Evolutionary conservation across 306 rosid genomes (phyloP).

Genomic region (Glycine soja): DNA sequence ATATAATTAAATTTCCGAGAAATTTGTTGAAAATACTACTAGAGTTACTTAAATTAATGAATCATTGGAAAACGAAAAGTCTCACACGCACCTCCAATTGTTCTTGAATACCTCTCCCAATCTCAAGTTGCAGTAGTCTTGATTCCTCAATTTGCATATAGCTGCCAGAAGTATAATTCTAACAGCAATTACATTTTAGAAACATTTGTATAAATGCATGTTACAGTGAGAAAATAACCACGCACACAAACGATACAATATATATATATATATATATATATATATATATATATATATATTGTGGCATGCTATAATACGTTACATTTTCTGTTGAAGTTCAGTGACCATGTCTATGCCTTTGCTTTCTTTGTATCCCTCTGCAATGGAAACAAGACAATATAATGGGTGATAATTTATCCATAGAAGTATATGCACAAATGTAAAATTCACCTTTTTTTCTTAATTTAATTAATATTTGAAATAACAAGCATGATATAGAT

Average conservation of each 20-base stretch:
- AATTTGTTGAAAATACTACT: too few species aligned
- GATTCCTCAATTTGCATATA: constrained; percentile 25
- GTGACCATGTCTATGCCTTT: background rate
- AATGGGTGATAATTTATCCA: too few species aligned
- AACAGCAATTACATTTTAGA: too few species aligned
- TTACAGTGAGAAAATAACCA: too few species aligned
- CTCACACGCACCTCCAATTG: constrained; percentile 43
- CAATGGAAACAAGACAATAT: too few species aligned
- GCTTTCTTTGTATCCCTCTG: background rate
- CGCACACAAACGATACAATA: background rate
- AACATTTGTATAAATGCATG: too few species aligned
- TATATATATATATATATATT: background rate
- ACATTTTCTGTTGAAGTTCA: constrained; percentile 42
- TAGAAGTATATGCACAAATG: too few species aligned
- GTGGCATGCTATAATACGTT: background rate
- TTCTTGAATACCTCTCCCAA: constrained; percentile 16
- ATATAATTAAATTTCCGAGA: too few species aligned
- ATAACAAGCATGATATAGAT: background rate
- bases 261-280: too few species aligned
- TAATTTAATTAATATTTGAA: too few species aligned
- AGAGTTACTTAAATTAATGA: too few species aligned
- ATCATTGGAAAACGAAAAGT: too few species aligned
- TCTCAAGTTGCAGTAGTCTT: constrained; percentile 40
- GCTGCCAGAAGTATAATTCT: background rate
- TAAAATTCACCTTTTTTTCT: background rate